These are phyloP conservation scores for Leucoagaricus sp. DNA, from an alignment of 1,284 basidiomycete species.

Conservation along the genomic window DNA sequence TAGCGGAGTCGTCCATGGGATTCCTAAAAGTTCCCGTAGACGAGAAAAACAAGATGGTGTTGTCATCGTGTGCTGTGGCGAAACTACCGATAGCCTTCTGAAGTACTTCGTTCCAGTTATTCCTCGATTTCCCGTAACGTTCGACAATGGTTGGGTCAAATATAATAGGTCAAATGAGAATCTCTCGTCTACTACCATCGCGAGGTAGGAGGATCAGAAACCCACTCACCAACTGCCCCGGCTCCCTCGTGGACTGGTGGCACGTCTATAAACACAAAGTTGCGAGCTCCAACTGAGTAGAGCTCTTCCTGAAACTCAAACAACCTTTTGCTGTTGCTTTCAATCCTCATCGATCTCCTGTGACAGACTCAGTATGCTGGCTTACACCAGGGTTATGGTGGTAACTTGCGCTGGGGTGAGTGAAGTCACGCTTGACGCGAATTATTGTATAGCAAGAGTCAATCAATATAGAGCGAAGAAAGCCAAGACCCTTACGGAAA, in stretches of 20 bases:
- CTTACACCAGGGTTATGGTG: no score
- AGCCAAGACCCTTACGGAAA: constrained; percentile 40
- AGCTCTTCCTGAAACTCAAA: constrained; percentile 48
- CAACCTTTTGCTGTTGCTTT: constrained; percentile 33
- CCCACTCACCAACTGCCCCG: constrained; percentile 43
- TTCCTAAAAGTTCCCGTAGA: constrained; percentile 47
- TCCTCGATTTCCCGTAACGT: constrained; percentile 22
- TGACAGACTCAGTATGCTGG: no score
- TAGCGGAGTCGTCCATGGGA: constrained; percentile 45
- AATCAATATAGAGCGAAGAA: background rate
- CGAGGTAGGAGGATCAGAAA: constrained; percentile 4
- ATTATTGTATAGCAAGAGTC: background rate
- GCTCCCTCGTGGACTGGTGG: constrained; percentile 58
- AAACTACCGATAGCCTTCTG: constrained; percentile 36
- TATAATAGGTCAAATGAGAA: no score
- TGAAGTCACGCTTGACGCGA: no score
- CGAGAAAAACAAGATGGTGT: constrained; percentile 51
- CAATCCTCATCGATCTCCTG: constrained; percentile 17
- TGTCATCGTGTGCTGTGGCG: constrained; percentile 38
- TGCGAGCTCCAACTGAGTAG: constrained; percentile 53
- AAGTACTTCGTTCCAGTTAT: constrained; percentile 49
- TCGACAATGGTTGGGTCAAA: constrained; percentile 10
- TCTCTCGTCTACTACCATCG: no score
- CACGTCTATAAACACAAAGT: constrained; percentile 64
- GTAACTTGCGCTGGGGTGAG: no score